These are phyloP conservation scores for Umbelopsis vinacea DNA, from an alignment of 192 early-diverging fungal species.

Conservation along the genomic window DNA sequence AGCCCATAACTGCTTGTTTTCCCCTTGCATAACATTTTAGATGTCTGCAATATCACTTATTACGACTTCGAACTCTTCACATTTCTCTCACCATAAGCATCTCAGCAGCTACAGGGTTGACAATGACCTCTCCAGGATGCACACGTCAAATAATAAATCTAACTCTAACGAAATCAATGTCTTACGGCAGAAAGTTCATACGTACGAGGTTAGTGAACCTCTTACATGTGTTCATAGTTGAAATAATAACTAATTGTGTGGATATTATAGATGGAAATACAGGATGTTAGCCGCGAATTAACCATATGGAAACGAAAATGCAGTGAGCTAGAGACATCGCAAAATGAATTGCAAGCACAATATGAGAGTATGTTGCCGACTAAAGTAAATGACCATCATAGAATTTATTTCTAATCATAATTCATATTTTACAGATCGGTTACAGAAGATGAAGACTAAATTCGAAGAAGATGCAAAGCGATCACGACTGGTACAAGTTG, in stretches of 20 bases:
- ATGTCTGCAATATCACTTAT: conserved; percentile 12
- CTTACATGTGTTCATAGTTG: not conserved
- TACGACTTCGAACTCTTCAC: not conserved
- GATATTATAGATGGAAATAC: not conserved
- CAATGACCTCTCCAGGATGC: conserved; percentile 6
- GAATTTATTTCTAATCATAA: not conserved
- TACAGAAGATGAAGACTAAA: conserved; percentile 13
- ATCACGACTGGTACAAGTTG: not conserved
- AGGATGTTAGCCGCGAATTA: not conserved
- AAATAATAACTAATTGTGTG: not conserved
- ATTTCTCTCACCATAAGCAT: conserved; percentile 7
- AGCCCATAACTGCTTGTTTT: not conserved
- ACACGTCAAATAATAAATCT: not conserved
- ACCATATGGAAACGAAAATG: conserved; percentile 10
- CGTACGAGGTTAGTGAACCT: not conserved
- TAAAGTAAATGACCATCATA: not conserved
- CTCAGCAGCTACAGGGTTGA: not conserved
- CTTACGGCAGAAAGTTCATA: not conserved
- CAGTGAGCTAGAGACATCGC: not conserved
- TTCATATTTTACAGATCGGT: not conserved
- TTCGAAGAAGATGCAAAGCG: conserved; percentile 19
- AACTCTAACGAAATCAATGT: not conserved
- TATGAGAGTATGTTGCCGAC: not conserved
- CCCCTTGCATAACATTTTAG: not conserved
- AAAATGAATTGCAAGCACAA: not conserved